These are phyloP conservation scores for Ustilago nuda DNA, from an alignment of 1,284 basidiomycete species.

Conservation along the genomic window DNA sequence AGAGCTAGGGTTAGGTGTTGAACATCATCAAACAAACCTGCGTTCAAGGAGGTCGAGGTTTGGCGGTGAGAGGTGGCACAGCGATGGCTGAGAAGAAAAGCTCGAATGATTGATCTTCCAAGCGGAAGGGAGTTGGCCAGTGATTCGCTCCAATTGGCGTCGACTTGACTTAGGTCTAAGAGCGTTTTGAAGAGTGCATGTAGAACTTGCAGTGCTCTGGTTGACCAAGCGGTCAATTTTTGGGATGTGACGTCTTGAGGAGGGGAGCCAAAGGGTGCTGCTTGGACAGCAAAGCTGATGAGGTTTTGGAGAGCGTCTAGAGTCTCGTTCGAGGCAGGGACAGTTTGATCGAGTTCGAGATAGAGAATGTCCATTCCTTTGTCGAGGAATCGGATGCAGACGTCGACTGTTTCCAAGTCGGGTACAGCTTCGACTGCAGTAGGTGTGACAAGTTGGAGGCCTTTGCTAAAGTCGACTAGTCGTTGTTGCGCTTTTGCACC, in stretches of 20 bases:
- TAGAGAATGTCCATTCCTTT: constrained; percentile 49
- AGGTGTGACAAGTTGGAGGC: constrained; percentile 28
- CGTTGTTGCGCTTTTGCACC: constrained; percentile 30
- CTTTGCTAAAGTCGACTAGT: constrained; percentile 39
- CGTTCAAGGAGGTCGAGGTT: not conserved
- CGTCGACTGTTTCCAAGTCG: constrained; percentile 43
- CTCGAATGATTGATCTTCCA: constrained; percentile 22
- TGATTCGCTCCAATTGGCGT: constrained; percentile 44
- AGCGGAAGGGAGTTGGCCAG: constrained; percentile 28
- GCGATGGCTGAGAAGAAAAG: constrained; percentile 31
- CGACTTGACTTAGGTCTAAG: constrained; percentile 48
- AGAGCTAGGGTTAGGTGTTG: constrained; percentile 46
- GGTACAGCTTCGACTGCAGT: constrained; percentile 27
- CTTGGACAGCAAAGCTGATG: constrained; percentile 31
- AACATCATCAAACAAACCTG: constrained; percentile 35
- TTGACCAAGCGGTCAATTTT: constrained; percentile 1
- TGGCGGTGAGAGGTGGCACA: constrained; percentile 10
- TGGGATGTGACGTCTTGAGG: not conserved
- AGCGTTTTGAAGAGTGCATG: constrained; percentile 41
- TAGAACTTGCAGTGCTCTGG: constrained; percentile 36
- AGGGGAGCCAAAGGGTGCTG: constrained; percentile 19
- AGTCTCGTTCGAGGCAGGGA: constrained; percentile 24
- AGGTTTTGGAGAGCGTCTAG: constrained; percentile 24
- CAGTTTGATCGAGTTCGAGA: constrained; percentile 30
- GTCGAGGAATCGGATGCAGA: constrained; percentile 45